Evolutionary conservation across 2,329 filamentous ascomycete species (phyloP).

Genomic region (Thelonectria rubi): DNA sequence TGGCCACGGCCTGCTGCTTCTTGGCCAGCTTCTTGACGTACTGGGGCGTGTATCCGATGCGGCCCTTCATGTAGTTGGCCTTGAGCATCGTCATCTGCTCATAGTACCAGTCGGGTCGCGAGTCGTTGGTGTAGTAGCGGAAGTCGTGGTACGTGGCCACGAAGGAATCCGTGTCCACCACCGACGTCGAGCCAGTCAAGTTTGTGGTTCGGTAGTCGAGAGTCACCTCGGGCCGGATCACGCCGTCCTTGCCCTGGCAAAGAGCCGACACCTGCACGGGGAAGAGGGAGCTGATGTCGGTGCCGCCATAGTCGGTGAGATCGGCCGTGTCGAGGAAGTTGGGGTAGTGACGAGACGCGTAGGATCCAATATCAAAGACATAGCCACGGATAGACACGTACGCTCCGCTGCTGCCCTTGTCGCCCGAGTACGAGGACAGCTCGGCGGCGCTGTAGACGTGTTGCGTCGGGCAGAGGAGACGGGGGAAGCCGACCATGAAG

Average conservation of each 20-base stretch:
- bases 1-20: slow-evolving; percentile 75
- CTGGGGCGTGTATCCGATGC: slow-evolving; percentile 81
- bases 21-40: slow-evolving; percentile 78
- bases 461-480: slow-evolving; percentile 89
- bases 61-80: slow-evolving; percentile 83
- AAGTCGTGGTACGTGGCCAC: slow-evolving; percentile 94
- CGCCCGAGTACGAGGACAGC: slow-evolving; percentile 77
- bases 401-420: slow-evolving; percentile 65
- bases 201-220: slow-evolving; percentile 86
- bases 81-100: slow-evolving; percentile 86
- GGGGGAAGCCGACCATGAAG: slow-evolving; percentile 89
- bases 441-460: slow-evolving; percentile 85
- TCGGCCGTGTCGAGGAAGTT: slow-evolving; percentile 62
- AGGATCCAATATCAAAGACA: slow-evolving; percentile 83
- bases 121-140: slow-evolving; percentile 82
- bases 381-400: slow-evolving; percentile 88
- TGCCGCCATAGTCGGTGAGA: slow-evolving; percentile 83
- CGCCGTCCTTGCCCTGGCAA: slow-evolving; percentile 78
- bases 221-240: slow-evolving; percentile 74
- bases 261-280: slow-evolving; percentile 93
- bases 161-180: slow-evolving; percentile 72
- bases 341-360: slow-evolving; percentile 78
- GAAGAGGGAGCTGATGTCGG: slow-evolving; percentile 88
- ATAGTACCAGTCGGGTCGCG: slow-evolving; percentile 88
- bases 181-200: slow-evolving; percentile 70